Percentiles rank a stretch among this genome's conserved stretches.
Evolutionary conservation across 768 basidiomycete genomes (phyloP).

Genomic region (Trametes coccinea): DNA sequence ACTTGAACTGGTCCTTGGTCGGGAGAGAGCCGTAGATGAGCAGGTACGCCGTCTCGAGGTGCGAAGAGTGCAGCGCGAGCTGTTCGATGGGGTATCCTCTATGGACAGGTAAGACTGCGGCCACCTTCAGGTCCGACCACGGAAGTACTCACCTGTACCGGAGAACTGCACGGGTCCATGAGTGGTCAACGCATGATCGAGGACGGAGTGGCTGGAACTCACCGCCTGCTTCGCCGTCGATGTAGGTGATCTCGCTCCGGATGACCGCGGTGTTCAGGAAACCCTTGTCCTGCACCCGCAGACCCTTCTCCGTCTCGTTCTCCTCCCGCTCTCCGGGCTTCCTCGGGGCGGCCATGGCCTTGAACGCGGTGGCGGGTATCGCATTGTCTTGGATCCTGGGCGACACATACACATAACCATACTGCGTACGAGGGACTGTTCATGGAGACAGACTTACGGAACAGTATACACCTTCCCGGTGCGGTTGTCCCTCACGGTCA

Average conservation of each 20-base stretch:
- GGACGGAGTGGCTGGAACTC: conserved; percentile 23
- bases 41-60: conserved; percentile 84
- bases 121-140: too few relatives aligned
- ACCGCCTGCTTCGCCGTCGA: conserved; percentile 87
- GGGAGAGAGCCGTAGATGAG: conserved; percentile 88
- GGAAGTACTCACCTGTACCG: conserved; percentile 60
- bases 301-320: conserved; percentile 80
- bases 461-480: conserved; percentile 77
- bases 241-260: conserved; percentile 81
- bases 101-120: neutral
- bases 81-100: conserved; percentile 91
- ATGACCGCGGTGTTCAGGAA: conserved; percentile 85
- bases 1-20: conserved; percentile 51
- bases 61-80: conserved; percentile 75
- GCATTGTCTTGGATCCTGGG: conserved; percentile 78
- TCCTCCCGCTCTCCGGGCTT: conserved; percentile 67
- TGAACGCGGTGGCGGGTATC: conserved; percentile 80
- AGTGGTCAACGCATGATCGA: conserved; percentile 16
- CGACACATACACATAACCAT: neutral
- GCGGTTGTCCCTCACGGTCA: conserved; percentile 81
- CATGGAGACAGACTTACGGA: conserved; percentile 50
- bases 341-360: conserved; percentile 61
- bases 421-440: too few relatives aligned
- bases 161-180: conserved; percentile 42
- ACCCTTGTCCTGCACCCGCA: conserved; percentile 77